Evolutionary conservation across 2,329 filamentous ascomycete species (phyloP).

Genomic region (Alternaria novae-zelandiae): DNA sequence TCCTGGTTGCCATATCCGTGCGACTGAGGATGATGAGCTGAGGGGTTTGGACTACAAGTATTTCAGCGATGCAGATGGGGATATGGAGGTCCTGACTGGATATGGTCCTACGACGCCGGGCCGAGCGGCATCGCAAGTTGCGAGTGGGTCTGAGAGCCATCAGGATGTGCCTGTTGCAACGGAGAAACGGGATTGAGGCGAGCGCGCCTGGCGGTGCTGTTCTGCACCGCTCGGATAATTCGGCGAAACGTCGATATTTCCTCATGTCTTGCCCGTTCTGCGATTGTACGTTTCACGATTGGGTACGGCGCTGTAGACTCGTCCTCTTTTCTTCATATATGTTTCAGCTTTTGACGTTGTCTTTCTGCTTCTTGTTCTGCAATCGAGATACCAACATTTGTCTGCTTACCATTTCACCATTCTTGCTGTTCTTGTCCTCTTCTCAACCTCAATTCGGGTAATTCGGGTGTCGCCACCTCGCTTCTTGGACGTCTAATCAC

Average conservation of each 20-base stretch:
- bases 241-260: not conserved
- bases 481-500: not conserved
- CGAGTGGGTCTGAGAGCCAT: slow-evolving; percentile 25
- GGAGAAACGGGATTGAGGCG: slow-evolving; percentile 27
- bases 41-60: slow-evolving; percentile 61
- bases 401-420: not conserved
- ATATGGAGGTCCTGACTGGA: slow-evolving; percentile 31
- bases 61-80: slow-evolving; percentile 46
- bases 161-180: slow-evolving; percentile 24
- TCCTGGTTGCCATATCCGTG: slow-evolving; percentile 62
- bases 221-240: not conserved
- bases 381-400: not conserved
- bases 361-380: not conserved
- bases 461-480: not conserved
- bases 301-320: not conserved
- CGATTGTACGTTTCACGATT: not conserved
- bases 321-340: not conserved
- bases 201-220: slow-evolving; percentile 11
- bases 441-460: not conserved
- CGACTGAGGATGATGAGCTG: slow-evolving; percentile 62
- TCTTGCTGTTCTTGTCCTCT: not conserved
- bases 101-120: slow-evolving; percentile 22
- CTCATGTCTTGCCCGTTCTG: not conserved
- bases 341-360: not conserved
- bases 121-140: slow-evolving; percentile 6